phyloP scores from a whole-genome alignment of 768 basidiomycete genomes.

The Boletus vinaceobasis region DNA sequence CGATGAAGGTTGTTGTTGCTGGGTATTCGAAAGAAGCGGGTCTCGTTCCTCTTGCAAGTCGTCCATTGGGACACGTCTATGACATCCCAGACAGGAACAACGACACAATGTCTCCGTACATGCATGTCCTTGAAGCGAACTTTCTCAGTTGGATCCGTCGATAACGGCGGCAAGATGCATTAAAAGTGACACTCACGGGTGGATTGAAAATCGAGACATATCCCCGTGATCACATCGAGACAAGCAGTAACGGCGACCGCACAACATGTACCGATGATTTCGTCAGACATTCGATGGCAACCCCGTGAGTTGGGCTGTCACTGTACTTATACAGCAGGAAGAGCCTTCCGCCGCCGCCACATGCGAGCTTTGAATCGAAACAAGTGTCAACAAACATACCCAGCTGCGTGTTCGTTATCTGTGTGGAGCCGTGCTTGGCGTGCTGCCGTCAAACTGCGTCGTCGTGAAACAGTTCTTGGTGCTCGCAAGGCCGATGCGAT shows the following conservation, averaged over 20 bases:
- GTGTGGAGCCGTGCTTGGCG: no score
- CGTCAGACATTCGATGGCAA: neutral
- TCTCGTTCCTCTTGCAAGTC: slow-evolving; percentile 14
- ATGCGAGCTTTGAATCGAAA: neutral
- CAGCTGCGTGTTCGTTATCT: no score
- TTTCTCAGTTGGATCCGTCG: neutral
- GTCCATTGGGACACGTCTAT: neutral
- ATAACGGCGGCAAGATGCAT: neutral
- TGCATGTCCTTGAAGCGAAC: slow-evolving; percentile 12
- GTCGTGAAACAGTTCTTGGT: no score
- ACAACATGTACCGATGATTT: slow-evolving; percentile 15
- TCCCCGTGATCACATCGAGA: slow-evolving; percentile 20
- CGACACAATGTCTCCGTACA: slow-evolving; percentile 27
- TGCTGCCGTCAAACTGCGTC: no score
- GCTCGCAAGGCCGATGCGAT: no score
- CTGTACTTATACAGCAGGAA: no score
- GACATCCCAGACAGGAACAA: slow-evolving; percentile 14
- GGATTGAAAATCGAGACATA: slow-evolving; percentile 24
- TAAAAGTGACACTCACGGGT: slow-evolving; percentile 13
- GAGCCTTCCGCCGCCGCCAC: no score
- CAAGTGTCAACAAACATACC: neutral
- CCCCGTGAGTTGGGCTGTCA: no score
- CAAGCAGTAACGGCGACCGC: slow-evolving; percentile 13
- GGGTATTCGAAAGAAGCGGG: slow-evolving; percentile 19
- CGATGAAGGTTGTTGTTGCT: slow-evolving; percentile 21